Percentiles rank a stretch among this genome's conserved stretches.
phyloP scores from a whole-genome alignment of 768 basidiomycete genomes.

The Termitomyces titanicus region DNA sequence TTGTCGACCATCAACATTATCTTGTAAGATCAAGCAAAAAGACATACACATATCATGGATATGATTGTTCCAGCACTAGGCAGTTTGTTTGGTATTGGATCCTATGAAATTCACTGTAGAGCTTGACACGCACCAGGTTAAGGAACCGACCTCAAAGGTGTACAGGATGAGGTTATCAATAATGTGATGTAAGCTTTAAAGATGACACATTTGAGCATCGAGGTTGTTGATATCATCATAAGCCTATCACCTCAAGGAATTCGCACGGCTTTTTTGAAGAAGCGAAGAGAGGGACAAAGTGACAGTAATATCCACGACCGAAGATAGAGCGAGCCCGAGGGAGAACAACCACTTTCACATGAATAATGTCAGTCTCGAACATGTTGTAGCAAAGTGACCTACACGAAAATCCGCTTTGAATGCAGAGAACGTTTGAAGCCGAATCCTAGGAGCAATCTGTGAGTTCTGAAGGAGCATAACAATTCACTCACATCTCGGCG shows the following conservation, averaged over 20 bases:
- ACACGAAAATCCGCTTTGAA: slow-evolving; percentile 20
- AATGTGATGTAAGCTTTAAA: slow-evolving; percentile 30
- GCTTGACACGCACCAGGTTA: slow-evolving; percentile 28
- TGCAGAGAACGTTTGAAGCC: slow-evolving; percentile 8
- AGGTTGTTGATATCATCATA: background rate
- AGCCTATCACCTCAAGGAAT: slow-evolving; percentile 23
- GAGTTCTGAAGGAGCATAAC: background rate
- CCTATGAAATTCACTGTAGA: background rate
- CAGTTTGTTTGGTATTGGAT: background rate
- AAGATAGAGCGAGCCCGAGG: slow-evolving; percentile 39
- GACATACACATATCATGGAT: slow-evolving; percentile 45
- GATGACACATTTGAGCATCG: background rate
- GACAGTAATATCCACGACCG: slow-evolving; percentile 33
- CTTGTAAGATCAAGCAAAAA: background rate
- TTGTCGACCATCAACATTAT: slow-evolving; percentile 12
- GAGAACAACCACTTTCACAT: slow-evolving; percentile 39
- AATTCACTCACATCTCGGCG: slow-evolving; percentile 19
- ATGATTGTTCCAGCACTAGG: slow-evolving; percentile 40
- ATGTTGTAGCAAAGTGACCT: background rate
- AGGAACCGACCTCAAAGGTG: slow-evolving; percentile 37
- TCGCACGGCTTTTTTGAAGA: slow-evolving; percentile 26
- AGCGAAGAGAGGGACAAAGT: slow-evolving; percentile 22
- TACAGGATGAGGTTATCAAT: slow-evolving; percentile 38
- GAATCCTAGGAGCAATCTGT: slow-evolving; percentile 15
- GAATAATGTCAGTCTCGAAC: background rate